phyloP scores from a whole-genome alignment of 2,329 filamentous ascomycete species.

The Xylariales sp. region DNA sequence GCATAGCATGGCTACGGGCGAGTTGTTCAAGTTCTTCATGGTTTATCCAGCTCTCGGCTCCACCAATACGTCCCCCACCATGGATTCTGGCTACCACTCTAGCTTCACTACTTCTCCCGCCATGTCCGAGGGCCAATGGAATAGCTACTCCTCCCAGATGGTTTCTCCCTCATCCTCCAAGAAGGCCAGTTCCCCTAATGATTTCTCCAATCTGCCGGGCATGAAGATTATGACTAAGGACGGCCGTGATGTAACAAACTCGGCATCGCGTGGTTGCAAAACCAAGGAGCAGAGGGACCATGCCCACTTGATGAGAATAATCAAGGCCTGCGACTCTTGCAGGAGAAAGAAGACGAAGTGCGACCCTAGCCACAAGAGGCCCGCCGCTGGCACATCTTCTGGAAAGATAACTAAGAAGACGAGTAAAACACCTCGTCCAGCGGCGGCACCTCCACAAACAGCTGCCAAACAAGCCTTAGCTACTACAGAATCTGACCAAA shows the following conservation, averaged over 20 bases:
- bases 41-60: slow-evolving; percentile 57
- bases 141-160: slow-evolving; percentile 47
- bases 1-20: slow-evolving; percentile 63
- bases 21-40: slow-evolving; percentile 71
- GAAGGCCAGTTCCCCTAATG: slow-evolving; percentile 48
- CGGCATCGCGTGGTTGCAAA: slow-evolving; percentile 71
- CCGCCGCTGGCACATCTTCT: slow-evolving; percentile 51
- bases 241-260: slow-evolving; percentile 71
- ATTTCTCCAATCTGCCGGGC: slow-evolving; percentile 67
- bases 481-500: slow-evolving; percentile 38
- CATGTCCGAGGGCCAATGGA: slow-evolving; percentile 61
- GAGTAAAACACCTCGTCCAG: slow-evolving; percentile 35
- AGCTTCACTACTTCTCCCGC: slow-evolving; percentile 63
- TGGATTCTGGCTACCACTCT: slow-evolving; percentile 60
- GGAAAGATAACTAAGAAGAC: slow-evolving; percentile 57
- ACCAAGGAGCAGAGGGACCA: slow-evolving; percentile 76
- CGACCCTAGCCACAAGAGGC: slow-evolving; percentile 69
- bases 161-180: slow-evolving; percentile 46
- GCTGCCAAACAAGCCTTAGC: slow-evolving; percentile 26
- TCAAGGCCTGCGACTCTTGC: slow-evolving; percentile 74
- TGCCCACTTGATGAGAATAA: slow-evolving; percentile 73
- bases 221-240: slow-evolving; percentile 76
- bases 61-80: slow-evolving; percentile 57
- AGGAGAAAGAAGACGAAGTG: slow-evolving; percentile 72
- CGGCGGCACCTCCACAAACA: slow-evolving; percentile 41